These are phyloP conservation scores for Oryza glumipatula DNA, from an alignment of 176 grass and related monocot genomes.

Conservation along the genomic window DNA sequence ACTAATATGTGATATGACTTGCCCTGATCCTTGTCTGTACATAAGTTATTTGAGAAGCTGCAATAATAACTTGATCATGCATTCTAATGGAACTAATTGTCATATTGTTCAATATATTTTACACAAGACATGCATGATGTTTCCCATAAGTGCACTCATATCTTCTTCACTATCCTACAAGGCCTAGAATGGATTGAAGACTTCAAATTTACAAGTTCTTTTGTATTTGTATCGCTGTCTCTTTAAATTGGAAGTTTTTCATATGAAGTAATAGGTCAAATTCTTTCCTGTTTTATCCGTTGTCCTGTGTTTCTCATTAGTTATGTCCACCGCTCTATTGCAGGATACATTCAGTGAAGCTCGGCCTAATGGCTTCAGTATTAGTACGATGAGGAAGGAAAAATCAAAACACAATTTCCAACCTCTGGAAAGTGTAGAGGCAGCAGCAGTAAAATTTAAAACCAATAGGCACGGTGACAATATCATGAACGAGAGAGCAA, in stretches of 20 bases:
- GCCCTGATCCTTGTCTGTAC: background rate
- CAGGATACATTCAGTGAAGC: slow-evolving; percentile 11
- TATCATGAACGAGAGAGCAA: slow-evolving; percentile 12
- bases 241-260: background rate
- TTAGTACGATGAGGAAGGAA: background rate
- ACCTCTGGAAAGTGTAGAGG: slow-evolving; percentile 7
- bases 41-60: background rate
- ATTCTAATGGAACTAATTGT: background rate
- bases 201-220: background rate
- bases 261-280: background rate
- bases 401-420: background rate
- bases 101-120: background rate
- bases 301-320: slow-evolving; percentile 17
- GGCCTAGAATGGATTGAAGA: slow-evolving; percentile 3
- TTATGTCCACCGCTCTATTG: background rate
- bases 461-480: background rate
- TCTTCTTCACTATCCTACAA: background rate
- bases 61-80: background rate
- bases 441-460: background rate
- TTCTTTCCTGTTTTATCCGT: slow-evolving; percentile 2
- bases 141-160: slow-evolving; percentile 24
- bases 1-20: background rate
- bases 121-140: slow-evolving; percentile 9
- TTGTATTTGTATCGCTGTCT: background rate
- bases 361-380: slow-evolving; percentile 25